Conservation (phyloP, 768 basidiomycete genomes). For the Clavaria fumosa region DNA sequence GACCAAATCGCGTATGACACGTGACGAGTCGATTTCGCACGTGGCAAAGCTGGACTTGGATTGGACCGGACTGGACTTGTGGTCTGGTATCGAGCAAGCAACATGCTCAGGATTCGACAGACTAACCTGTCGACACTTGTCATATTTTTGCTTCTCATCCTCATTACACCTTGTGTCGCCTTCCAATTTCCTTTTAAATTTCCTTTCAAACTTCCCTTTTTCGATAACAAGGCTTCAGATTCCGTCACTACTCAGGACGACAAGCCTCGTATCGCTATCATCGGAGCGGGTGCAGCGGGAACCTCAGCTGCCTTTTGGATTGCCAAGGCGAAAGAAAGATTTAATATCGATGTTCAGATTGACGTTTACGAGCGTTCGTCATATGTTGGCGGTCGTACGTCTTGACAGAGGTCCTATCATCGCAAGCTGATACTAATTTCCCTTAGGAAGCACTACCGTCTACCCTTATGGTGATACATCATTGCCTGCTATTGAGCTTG, state of each 20-base stretch:
- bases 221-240: constrained; percentile 22
- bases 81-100: neutral
- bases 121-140: neutral
- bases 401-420: constrained; percentile 1
- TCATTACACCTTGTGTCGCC: constrained; percentile 20
- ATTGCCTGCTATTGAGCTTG: constrained; percentile 60
- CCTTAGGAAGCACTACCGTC: constrained; percentile 59
- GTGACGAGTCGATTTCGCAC: no score
- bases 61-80: no score
- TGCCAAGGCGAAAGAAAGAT: constrained; percentile 57
- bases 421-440: constrained; percentile 4
- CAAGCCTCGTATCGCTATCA: constrained; percentile 57
- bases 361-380: constrained; percentile 70
- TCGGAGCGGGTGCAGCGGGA: constrained; percentile 85
- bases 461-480: constrained; percentile 51
- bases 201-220: constrained; percentile 45
- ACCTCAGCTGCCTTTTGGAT: constrained; percentile 78
- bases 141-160: neutral
- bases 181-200: constrained; percentile 35
- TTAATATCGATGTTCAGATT: constrained; percentile 53
- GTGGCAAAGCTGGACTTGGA: no score
- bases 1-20: no score
- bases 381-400: constrained; percentile 80
- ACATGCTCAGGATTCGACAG: neutral
- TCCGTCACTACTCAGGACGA: constrained; percentile 10